A percentile compares a stretch with the other conserved stretches of the same genome.
phyloP scores from a whole-genome alignment of 805 yeast species.

The Candida endomychidarum region DNA sequence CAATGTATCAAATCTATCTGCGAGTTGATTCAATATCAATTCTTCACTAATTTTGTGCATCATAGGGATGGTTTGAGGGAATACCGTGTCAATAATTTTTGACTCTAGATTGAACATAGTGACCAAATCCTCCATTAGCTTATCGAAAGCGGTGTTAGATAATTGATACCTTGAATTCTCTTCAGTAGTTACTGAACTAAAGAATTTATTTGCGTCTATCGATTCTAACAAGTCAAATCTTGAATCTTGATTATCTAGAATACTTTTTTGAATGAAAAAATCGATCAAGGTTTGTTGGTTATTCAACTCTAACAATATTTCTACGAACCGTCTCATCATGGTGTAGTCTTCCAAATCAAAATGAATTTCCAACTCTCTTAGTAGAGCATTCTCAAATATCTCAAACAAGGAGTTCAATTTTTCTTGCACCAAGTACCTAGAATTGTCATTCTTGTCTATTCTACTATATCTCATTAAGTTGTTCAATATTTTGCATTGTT shows the following conservation, averaged over 20 bases:
- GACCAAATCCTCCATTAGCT: conserved; percentile 30
- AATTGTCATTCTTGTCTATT: conserved; percentile 30
- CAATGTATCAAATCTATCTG: conserved; percentile 30
- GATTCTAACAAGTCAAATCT: conserved; percentile 28
- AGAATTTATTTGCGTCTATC: conserved; percentile 26
- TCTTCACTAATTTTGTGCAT: conserved; percentile 50
- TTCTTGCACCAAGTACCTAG: conserved; percentile 30
- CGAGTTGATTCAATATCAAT: conserved; percentile 39
- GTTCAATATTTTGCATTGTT: conserved; percentile 47
- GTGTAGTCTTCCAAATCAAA: conserved; percentile 47
- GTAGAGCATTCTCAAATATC: conserved; percentile 67
- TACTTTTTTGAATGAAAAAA: conserved; percentile 43
- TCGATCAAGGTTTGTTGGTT: conserved; percentile 45
- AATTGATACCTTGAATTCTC: conserved; percentile 11
- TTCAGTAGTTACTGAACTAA: conserved; percentile 9
- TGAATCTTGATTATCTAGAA: conserved; percentile 30
- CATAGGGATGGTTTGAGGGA: conserved; percentile 46
- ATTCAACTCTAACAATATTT: conserved; percentile 33
- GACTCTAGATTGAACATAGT: conserved; percentile 38
- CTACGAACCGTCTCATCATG: conserved; percentile 35
- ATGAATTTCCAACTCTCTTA: conserved; percentile 65
- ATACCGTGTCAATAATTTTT: conserved; percentile 40
- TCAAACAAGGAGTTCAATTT: conserved; percentile 59
- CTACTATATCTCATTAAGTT: conserved; percentile 41
- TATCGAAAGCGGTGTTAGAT: conserved; percentile 18